These are phyloP conservation scores for Blepharisma japonicum DNA, from an alignment of 73 alveolate species.

Conservation along the genomic window DNA sequence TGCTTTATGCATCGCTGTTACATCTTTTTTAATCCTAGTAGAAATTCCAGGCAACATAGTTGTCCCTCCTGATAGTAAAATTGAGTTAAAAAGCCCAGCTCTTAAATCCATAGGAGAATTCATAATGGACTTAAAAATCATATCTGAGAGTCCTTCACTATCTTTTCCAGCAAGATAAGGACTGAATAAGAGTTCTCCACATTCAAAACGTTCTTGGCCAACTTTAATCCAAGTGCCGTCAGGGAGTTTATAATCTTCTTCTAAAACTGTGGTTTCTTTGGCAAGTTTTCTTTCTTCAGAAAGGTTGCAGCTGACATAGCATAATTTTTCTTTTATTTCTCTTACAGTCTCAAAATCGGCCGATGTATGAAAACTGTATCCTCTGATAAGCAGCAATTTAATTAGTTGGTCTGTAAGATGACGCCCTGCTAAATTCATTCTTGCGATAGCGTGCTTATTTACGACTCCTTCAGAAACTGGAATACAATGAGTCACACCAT, in stretches of 20 bases:
- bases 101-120: slow-evolving; percentile 83
- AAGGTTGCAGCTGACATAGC: slow-evolving; percentile 86
- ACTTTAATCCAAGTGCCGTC: slow-evolving; percentile 80
- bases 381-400: slow-evolving; percentile 85
- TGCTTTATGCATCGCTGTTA: slow-evolving; percentile 33
- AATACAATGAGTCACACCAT: slow-evolving; percentile 96
- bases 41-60: slow-evolving; percentile 98
- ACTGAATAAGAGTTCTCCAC: slow-evolving; percentile 88
- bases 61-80: slow-evolving; percentile 87
- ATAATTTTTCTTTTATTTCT: slow-evolving; percentile 88
- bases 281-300: slow-evolving; percentile 86
- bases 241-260: slow-evolving; percentile 83
- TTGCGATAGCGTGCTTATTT: slow-evolving; percentile 58
- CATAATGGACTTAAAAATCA: slow-evolving; percentile 73
- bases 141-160: slow-evolving; percentile 80
- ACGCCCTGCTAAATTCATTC: slow-evolving; percentile 95
- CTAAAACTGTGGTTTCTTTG: slow-evolving; percentile 85
- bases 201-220: slow-evolving; percentile 91
- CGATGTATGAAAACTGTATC: slow-evolving; percentile 91
- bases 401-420: slow-evolving; percentile 91
- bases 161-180: slow-evolving; percentile 84
- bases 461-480: slow-evolving; percentile 84
- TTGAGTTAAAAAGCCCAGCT: slow-evolving; percentile 42
- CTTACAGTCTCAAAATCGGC: slow-evolving; percentile 96
- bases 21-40: slow-evolving; percentile 74